These are phyloP conservation scores for Citrus cavaleriei DNA, from an alignment of 345 rosid genomes.

Conservation along the genomic window DNA sequence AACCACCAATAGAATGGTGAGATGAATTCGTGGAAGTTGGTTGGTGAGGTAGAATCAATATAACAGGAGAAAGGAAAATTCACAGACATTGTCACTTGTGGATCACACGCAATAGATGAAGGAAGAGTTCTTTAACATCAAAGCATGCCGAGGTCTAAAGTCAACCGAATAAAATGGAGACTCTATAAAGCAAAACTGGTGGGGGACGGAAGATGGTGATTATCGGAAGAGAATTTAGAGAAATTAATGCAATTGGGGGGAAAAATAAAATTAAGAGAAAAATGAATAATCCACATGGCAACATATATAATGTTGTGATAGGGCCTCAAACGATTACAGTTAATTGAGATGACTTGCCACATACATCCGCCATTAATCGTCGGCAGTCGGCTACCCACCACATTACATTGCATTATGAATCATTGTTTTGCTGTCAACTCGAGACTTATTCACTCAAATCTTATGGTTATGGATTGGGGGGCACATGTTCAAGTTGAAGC, in stretches of 20 bases:
- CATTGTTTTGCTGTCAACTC: background rate
- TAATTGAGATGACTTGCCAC: background rate
- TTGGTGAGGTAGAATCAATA: background rate
- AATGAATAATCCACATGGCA: too few relatives aligned
- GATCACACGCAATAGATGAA: slow-evolving; percentile 1
- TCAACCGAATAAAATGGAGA: background rate
- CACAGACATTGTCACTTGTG: background rate
- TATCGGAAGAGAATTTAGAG: too few relatives aligned
- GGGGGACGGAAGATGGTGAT: background rate
- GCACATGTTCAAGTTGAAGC: background rate
- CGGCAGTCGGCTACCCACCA: background rate
- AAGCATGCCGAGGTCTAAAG: background rate
- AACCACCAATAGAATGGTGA: background rate
- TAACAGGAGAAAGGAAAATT: background rate
- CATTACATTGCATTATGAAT: background rate
- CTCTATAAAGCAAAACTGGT: background rate
- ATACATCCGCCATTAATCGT: background rate
- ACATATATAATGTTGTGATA: too few relatives aligned
- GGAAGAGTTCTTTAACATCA: background rate
- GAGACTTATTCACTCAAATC: background rate
- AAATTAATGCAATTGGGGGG: background rate
- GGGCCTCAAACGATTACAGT: background rate
- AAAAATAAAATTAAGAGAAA: too few relatives aligned
- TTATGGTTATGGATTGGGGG: background rate
- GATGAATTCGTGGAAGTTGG: background rate